These are phyloP conservation scores for Blastomyces parvus DNA, from an alignment of 2,329 filamentous ascomycete genomes.

Conservation along the genomic window DNA sequence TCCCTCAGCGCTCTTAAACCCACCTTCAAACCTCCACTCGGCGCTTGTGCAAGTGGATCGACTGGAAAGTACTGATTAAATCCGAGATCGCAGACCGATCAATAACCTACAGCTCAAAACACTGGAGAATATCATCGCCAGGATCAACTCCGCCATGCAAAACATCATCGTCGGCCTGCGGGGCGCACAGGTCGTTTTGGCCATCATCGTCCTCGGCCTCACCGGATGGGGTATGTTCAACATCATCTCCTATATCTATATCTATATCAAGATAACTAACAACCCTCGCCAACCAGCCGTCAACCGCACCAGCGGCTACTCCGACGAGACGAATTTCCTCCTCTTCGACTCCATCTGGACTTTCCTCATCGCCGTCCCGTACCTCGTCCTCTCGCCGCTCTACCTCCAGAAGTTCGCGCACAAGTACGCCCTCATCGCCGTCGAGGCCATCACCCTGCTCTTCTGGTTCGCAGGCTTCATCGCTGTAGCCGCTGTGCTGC, in stretches of 20 bases:
- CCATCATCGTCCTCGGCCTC: conserved; percentile 65
- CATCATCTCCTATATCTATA: neutral
- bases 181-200: conserved; percentile 56
- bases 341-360: conserved; percentile 74
- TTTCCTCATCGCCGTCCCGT: conserved; percentile 55
- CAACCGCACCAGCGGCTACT: conserved; percentile 36
- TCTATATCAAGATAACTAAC: neutral
- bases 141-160: conserved; percentile 1
- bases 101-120: neutral
- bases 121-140: neutral
- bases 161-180: conserved; percentile 39
- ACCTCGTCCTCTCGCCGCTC: conserved; percentile 58
- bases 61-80: neutral
- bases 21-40: too few relatives aligned
- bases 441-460: conserved; percentile 65
- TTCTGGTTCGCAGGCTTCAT: conserved; percentile 89
- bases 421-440: conserved; percentile 53
- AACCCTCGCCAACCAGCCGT: conserved; percentile 43
- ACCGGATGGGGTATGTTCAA: conserved; percentile 57
- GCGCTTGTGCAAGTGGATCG: too few relatives aligned
- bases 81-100: neutral
- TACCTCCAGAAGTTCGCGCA: conserved; percentile 54
- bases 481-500: conserved; percentile 59
- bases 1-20: too few relatives aligned
- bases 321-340: conserved; percentile 59